A percentile compares a stretch with the other conserved stretches of the same genome.
Conservation (phyloP, 257 asterid genomes). For the Solanum boliviense region DNA sequence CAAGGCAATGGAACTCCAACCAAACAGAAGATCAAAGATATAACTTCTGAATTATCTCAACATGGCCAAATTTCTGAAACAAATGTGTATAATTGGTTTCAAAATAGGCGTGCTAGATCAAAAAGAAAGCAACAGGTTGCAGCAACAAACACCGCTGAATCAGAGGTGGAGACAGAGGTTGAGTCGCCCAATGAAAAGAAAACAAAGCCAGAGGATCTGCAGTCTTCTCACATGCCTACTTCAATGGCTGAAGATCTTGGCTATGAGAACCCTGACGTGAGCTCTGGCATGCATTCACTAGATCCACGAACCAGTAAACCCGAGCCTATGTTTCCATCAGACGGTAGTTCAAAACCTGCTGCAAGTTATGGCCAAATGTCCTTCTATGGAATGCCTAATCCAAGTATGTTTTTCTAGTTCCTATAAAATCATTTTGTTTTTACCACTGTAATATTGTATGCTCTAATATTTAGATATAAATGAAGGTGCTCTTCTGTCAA, state of each 20-base stretch:
- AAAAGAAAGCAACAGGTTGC: slow-evolving; percentile 77
- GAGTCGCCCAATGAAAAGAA: slow-evolving; percentile 86
- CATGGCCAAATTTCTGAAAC: slow-evolving; percentile 98
- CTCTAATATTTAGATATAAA: neutral
- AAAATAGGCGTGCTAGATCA: slow-evolving; percentile 95
- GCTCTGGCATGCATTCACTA: slow-evolving; percentile 32
- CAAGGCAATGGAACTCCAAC: slow-evolving; percentile 94
- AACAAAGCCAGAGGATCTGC: slow-evolving; percentile 67
- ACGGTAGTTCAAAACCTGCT: slow-evolving; percentile 49
- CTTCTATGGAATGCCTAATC: slow-evolving; percentile 53
- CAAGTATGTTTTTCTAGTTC: slow-evolving; percentile 31
- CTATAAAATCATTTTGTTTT: neutral
- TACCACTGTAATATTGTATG: neutral
- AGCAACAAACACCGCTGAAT: slow-evolving; percentile 49
- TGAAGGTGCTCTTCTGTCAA: neutral
- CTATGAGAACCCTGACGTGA: slow-evolving; percentile 42
- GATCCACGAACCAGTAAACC: slow-evolving; percentile 47
- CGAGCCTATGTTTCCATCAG: slow-evolving; percentile 57
- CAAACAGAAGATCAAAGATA: slow-evolving; percentile 93
- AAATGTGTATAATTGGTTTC: slow-evolving; percentile 97
- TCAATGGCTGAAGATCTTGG: slow-evolving; percentile 52
- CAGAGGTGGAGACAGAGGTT: slow-evolving; percentile 91
- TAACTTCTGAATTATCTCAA: slow-evolving; percentile 76
- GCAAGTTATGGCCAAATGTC: slow-evolving; percentile 56
- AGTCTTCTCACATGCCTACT: slow-evolving; percentile 31